Conservation (phyloP, 371 early-diverging fungal species). For the Gilbertella persicaria region DNA sequence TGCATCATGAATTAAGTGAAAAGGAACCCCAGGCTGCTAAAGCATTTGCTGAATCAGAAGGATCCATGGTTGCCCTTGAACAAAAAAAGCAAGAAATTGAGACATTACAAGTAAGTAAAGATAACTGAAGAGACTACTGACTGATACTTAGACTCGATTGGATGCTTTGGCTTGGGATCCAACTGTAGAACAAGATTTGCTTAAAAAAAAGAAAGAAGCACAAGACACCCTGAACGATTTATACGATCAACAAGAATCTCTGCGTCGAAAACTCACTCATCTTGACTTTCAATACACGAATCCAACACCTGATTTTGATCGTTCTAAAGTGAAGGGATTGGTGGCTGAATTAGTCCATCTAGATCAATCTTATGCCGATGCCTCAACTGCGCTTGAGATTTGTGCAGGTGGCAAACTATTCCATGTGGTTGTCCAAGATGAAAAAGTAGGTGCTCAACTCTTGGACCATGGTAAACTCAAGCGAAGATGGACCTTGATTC, state of each 20-base stretch:
- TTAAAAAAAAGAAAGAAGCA: conserved; percentile 32
- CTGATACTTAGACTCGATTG: conserved; percentile 23
- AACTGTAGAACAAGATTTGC: conserved; percentile 43
- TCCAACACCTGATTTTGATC: conserved; percentile 86
- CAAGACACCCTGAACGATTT: conserved; percentile 39
- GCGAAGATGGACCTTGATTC: conserved; percentile 94
- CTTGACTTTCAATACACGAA: conserved; percentile 74
- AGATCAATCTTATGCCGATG: conserved; percentile 59
- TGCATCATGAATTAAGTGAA: conserved; percentile 64
- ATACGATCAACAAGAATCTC: conserved; percentile 47
- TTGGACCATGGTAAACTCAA: conserved; percentile 79
- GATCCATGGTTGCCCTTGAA: conserved; percentile 47
- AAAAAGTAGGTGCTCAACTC: conserved; percentile 83
- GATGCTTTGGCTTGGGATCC: conserved; percentile 56
- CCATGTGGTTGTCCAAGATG: conserved; percentile 95
- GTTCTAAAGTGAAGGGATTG: conserved; percentile 85
- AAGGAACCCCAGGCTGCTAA: conserved; percentile 52
- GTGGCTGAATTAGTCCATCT: conserved; percentile 88
- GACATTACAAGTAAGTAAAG: conserved; percentile 1
- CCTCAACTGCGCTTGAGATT: conserved; percentile 86
- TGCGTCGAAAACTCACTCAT: conserved; percentile 52
- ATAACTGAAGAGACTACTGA: not conserved
- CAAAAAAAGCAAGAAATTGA: conserved; percentile 45
- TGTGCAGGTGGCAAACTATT: conserved; percentile 93
- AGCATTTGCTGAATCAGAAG: conserved; percentile 54